Evolutionary conservation across 179 eudicot genomes (phyloP), one percentile per base, ranked within the genome.

Genomic region (Pouteria campechiana): DNA sequence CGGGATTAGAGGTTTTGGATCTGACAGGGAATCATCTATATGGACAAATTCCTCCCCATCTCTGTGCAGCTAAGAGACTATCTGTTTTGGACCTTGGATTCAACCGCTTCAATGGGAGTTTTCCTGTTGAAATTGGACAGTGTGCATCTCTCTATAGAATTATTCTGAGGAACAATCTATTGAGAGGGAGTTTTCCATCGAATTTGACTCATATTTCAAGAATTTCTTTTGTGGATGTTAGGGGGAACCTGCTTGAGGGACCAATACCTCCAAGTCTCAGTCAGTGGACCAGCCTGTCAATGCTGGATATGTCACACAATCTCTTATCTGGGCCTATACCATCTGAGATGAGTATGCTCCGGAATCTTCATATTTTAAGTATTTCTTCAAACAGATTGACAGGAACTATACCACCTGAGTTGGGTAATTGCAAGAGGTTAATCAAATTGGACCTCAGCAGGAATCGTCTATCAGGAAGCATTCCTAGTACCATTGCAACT

Each of bases 381-480:
- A 38, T 55, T 29, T 46, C 61, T 37, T 46, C 46, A 3, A 55
- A 55, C 32, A 46, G 37, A 37, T 37, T 55, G 37, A 36, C 15
- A 22, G 52, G 60, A 13, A 36, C 7, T 18, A 37, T 54, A 33
- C 59, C 59, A 13, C 13, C 28, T 17, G 50, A 44, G 30, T 20
- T 54, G 3, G 35, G 41, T 16, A 23, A 24, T 17, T 54, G 50
- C 38, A 17, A 34, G 14, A 44, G 25, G 44, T 32, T 54, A 41
- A 35, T 12, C 23, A 34, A 25, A 27, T 8, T 54, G 6, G 59
- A 54, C 15, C 50, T 44, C 11, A 44, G 59, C 24, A 17, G 22
- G 32, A 54, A 54, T 27, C 17, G 30, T 25, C 43, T 54, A 16
- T 54, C 44, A 4, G 59, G 50, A 12, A 24, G 34, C 14, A 44